Base-by-base conservation (phyloP, 139 green algal species). In the Coelastrella sp. region DNA sequence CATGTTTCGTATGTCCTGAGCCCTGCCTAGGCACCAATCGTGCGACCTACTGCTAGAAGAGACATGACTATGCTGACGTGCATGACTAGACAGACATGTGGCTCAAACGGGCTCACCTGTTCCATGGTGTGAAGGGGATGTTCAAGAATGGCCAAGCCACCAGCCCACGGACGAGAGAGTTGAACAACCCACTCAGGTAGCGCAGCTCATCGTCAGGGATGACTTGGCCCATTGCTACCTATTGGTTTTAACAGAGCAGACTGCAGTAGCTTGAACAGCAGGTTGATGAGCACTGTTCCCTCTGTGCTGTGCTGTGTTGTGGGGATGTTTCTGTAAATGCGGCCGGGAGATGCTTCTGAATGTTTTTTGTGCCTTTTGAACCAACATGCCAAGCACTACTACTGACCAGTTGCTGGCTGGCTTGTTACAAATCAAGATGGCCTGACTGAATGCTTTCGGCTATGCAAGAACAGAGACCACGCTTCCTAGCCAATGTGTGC, bases 61-160 rank as follows among this genome's bases (percentile, higher is more conserved):
- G 17, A 27, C 72, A 25, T 78, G 72, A n/a, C 72, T 78, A 78
- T 5, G 12, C 87, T 57, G 87, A 91, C 7, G 20, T 78, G 72
- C 72, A 35, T 10, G 20, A 25, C n/a, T 27, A 58, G 1, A 17
- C 1, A 14, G 4, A 63, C 35, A 63, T 20, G 35, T 58, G 61
- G 9, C 11, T n/a, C 12, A 27, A 8, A 61, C 5, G 0, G 6
- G 22, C 74, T 74, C 25, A 83, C 76, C 49, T 82, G 86, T 78
- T 58, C 61, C 61, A 87, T 11, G 78, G 24, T 7, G 87, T 79
- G 87, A 93, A 75, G 92, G 93, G 78, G 76, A 94, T n/a, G 83
- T 92, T 19, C 90, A 75, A 93, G 93, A 57, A 93, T 94, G 66
- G 87, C 92, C 56, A 93, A 84, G 59, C 93, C 92, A 82, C 93